Base-by-base conservation (phyloP, 164 flowering plant species). In the Houttuynia cordata region DNA sequence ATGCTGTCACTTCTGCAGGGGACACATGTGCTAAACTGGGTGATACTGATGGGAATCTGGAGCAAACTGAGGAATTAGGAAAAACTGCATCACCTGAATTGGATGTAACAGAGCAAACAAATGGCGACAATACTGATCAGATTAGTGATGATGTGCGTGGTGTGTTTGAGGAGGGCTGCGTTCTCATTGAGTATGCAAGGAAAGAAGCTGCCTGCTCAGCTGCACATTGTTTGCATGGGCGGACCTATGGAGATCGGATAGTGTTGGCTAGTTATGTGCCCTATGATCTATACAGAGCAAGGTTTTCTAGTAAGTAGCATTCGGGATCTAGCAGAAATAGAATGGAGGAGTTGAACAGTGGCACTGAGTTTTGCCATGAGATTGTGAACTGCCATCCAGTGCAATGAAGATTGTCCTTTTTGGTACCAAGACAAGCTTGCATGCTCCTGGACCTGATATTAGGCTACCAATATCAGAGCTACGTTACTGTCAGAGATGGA, bases 171-270 rank as follows among this genome's bases (percentile, higher is more conserved):
- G 67, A 61, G 3, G 96, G 97, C 0, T 77, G 76, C 66, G 72
- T 94, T 47, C 71, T 88, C 25, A 83, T 94, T 21, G 97, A 94
- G 79, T 94, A 68, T 61, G 65, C 61, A 40, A 83, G 99, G 79
- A 64, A 72, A 8, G 96, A 90, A 75, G 87, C 87, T 47, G 72
- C 89, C 20, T 81, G 81, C 69, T 62, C 59, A 56, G 95, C 99
- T 10, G 99, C 96, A 51, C 96, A 88, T 71, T 75, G 80, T 73
- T 70, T 94, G 65, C 88, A 90, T 60, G 85, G 99, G 21, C 84
- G 96, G 12, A 56, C 66, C 24, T 90, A 78, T 70, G 91, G 82
- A 55, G 79, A 75, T 25, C 84, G 78, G 20, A 41, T 64, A 3
- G 85, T 94, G 64, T 63, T 64, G 12, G 87, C 77, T 20, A 80